phyloP scores from a whole-genome alignment of 1,139 yeast species.

The Scheffersomyces parashehatae region DNA sequence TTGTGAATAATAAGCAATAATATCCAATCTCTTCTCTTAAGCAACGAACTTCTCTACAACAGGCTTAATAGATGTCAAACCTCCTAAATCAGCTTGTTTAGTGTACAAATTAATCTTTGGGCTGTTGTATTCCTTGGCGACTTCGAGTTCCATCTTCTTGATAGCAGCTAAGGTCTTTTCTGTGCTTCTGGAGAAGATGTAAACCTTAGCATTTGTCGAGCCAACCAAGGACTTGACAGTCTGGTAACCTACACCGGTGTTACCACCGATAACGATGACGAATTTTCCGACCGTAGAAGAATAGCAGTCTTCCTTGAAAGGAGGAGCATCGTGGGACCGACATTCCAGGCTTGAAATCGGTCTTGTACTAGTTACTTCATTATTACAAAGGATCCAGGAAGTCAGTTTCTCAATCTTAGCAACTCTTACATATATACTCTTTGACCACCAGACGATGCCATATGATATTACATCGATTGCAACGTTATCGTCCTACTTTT shows the following conservation, averaged over 20 bases:
- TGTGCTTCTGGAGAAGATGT: conserved; percentile 40
- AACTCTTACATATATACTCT: too few species aligned
- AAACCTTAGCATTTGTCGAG: conserved; percentile 47
- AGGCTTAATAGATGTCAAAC: conserved; percentile 2
- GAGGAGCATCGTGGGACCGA: neutral
- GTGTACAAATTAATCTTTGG: conserved; percentile 3
- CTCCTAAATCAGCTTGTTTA: conserved; percentile 1
- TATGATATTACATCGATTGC: too few species aligned
- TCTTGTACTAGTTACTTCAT: too few species aligned
- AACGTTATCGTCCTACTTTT: too few species aligned
- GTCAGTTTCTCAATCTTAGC: too few species aligned
- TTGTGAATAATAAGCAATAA: conserved; percentile 10
- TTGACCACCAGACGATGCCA: too few species aligned
- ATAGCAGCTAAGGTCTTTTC: conserved; percentile 34
- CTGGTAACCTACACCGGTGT: conserved; percentile 50
- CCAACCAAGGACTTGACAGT: conserved; percentile 37
- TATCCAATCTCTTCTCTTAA: conserved; percentile 5
- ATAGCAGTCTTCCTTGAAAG: conserved; percentile 18
- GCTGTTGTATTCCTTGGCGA: conserved; percentile 13
- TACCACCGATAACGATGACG: conserved; percentile 48
- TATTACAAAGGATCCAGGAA: too few species aligned
- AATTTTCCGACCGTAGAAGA: conserved; percentile 45
- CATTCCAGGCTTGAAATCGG: too few species aligned
- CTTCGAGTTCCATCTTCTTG: conserved; percentile 22
- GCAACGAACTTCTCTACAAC: neutral